These are phyloP conservation scores for Boletus hoseneyae DNA, from an alignment of 1,284 basidiomycete genomes.

Conservation along the genomic window DNA sequence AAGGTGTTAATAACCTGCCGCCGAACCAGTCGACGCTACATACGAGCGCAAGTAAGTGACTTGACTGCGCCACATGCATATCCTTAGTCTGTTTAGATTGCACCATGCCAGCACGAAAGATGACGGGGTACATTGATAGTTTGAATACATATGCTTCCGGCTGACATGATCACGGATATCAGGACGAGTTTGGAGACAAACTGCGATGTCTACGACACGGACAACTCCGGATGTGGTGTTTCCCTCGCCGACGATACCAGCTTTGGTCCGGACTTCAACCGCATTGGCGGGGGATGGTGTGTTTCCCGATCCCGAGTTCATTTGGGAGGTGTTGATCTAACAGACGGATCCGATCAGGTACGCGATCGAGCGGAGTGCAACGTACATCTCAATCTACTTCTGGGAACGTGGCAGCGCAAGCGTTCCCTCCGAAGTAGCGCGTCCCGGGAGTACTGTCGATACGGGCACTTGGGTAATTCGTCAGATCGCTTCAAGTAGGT, in stretches of 20 bases:
- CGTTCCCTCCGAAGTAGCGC: conserved; percentile 16
- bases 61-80: not conserved
- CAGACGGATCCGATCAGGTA: conserved; percentile 19
- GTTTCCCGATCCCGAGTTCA: conserved; percentile 24
- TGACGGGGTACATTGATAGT: conserved; percentile 45
- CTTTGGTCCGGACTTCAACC: conserved; percentile 62
- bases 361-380: conserved; percentile 21
- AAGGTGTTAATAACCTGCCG: conserved; percentile 57
- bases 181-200: conserved; percentile 28
- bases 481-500: not conserved
- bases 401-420: conserved; percentile 22
- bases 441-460: conserved; percentile 16
- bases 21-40: conserved; percentile 64
- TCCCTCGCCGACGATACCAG: conserved; percentile 40
- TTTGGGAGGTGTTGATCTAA: not conserved
- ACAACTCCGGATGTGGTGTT: too few species aligned
- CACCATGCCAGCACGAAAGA: conserved; percentile 49
- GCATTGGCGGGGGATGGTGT: conserved; percentile 50
- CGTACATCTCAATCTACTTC: conserved; percentile 23
- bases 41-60: conserved; percentile 37
- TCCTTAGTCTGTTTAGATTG: conserved; percentile 41
- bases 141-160: too few species aligned
- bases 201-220: too few species aligned
- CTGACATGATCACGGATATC: not conserved
- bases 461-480: conserved; percentile 21